Evolutionary conservation across 306 rosid species (phyloP).

Genomic region (Nissolia schottii): DNA sequence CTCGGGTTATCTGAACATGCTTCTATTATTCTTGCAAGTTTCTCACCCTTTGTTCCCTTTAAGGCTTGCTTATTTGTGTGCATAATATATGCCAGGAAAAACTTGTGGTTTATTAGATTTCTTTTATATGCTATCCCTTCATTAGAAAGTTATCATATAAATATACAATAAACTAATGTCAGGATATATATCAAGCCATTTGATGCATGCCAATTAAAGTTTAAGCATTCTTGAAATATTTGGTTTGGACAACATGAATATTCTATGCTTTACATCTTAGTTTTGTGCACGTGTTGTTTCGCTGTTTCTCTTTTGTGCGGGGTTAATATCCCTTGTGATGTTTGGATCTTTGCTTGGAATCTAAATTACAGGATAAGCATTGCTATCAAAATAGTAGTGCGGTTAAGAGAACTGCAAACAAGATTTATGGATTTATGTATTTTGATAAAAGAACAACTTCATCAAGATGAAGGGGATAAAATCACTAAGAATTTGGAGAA

Average conservation of each 20-base stretch:
- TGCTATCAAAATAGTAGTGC: not conserved
- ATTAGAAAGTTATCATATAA: not conserved
- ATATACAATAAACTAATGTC: not conserved
- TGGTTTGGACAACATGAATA: not conserved
- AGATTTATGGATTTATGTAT: not conserved
- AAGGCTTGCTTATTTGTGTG: slow-evolving; percentile 1
- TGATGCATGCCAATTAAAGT: not conserved
- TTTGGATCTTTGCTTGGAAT: not conserved
- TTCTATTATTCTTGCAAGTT: slow-evolving; percentile 54
- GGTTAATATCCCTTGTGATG: not conserved
- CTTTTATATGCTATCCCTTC: not conserved
- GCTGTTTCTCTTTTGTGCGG: not conserved
- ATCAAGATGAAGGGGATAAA: not conserved
- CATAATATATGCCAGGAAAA: not conserved
- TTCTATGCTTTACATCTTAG: not conserved
- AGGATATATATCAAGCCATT: not conserved
- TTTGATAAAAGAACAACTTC: not conserved
- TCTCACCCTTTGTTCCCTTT: not conserved
- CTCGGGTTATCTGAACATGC: slow-evolving; percentile 51
- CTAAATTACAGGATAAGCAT: not conserved
- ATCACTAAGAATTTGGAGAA: not conserved
- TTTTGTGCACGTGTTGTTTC: not conserved
- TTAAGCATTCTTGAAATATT: not conserved
- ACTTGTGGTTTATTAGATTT: not conserved
- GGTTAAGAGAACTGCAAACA: not conserved